These are phyloP conservation scores for Rossbeevera mucosa DNA, from an alignment of 768 basidiomycete species.

Conservation along the genomic window DNA sequence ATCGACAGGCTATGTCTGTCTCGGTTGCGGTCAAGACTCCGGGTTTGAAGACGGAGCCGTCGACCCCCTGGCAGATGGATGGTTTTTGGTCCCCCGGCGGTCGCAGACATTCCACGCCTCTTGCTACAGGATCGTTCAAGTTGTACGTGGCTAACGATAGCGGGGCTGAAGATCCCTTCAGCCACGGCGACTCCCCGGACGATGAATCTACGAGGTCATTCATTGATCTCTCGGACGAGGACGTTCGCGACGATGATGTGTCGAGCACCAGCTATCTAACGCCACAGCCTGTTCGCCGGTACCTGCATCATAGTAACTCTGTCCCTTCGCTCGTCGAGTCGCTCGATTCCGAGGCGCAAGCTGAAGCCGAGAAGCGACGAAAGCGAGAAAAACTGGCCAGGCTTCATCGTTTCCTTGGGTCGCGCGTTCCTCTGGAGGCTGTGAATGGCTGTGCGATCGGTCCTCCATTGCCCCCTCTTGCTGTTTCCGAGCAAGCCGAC, in stretches of 20 bases:
- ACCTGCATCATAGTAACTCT: conserved; percentile 35
- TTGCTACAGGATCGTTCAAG: conserved; percentile 43
- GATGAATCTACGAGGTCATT: conserved; percentile 41
- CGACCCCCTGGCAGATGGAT: conserved; percentile 34
- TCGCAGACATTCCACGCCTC: conserved; percentile 54
- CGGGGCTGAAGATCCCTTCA: conserved; percentile 2
- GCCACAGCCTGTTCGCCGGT: conserved; percentile 20
- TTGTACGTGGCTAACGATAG: conserved; percentile 17
- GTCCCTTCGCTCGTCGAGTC: conserved; percentile 46
- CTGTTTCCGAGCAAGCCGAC: conserved; percentile 26
- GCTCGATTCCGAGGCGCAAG: conserved; percentile 47
- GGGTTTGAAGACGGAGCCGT: conserved; percentile 20
- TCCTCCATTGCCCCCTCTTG: conserved; percentile 30
- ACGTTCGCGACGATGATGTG: conserved; percentile 31
- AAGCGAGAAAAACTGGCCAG: conserved; percentile 77
- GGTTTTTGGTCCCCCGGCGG: conserved; percentile 27
- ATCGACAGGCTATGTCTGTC: conserved; percentile 31
- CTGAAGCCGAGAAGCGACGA: conserved; percentile 58
- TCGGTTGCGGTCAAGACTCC: conserved; percentile 22
- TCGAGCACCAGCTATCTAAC: conserved; percentile 29
- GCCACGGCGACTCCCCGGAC: conserved; percentile 15
- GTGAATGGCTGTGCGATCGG: conserved; percentile 47
- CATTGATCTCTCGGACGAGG: conserved; percentile 67
- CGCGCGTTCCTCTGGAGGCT: conserved; percentile 66
- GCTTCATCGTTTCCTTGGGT: conserved; percentile 83